Conservation (phyloP, 345 rosid genomes). For the Acer negundo region DNA sequence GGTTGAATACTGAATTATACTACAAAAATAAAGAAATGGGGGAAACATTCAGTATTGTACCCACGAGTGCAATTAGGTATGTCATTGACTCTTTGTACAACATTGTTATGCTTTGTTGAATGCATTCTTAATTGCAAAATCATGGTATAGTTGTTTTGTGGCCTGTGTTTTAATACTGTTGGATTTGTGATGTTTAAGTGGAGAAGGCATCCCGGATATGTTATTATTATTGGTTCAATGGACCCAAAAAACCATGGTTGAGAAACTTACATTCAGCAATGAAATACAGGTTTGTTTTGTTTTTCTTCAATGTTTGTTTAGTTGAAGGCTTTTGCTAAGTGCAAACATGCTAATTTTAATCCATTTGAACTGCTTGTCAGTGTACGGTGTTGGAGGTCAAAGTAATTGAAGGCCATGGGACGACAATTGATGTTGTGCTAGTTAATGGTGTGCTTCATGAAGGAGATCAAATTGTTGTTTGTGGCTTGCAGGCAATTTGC, state of each 20-base stretch:
- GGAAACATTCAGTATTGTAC: conserved; percentile 80
- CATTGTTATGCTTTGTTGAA: neutral
- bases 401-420: conserved; percentile 93
- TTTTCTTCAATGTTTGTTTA: neutral
- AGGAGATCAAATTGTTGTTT: conserved; percentile 94
- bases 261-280: conserved; percentile 78
- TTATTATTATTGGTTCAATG: conserved; percentile 81
- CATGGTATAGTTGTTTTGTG: conserved; percentile 15
- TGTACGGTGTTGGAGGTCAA: conserved; percentile 97
- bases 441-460: conserved; percentile 89
- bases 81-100: conserved; percentile 6
- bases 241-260: conserved; percentile 96
- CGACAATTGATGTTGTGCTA: conserved; percentile 92
- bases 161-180: conserved; percentile 20
- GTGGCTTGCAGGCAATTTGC: conserved; percentile 85
- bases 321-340: neutral
- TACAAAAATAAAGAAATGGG: conserved; percentile 88
- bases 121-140: neutral
- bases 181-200: conserved; percentile 51
- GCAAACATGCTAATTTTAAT: conserved; percentile 27
- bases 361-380: conserved; percentile 46
- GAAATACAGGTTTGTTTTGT: conserved; percentile 65
- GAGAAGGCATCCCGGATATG: conserved; percentile 93
- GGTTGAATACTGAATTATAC: conserved; percentile 85
- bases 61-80: conserved; percentile 91